Conservation (phyloP, 2,329 filamentous ascomycete species). For the Trichophyton verrucosum region DNA sequence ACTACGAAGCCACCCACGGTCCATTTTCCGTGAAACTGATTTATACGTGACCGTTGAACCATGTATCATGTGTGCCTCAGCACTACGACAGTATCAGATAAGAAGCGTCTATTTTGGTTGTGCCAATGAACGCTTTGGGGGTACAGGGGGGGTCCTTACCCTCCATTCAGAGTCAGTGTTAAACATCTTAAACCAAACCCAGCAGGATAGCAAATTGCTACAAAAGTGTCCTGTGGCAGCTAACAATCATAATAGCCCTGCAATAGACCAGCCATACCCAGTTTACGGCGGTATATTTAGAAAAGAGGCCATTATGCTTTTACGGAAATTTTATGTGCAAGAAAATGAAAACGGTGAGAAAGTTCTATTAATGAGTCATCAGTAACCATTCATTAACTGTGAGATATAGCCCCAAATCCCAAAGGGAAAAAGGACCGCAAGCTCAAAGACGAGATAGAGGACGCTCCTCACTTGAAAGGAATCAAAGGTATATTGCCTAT, state of each 20-base stretch:
- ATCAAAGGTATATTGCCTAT: not conserved
- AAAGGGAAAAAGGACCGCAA: slow-evolving; percentile 52
- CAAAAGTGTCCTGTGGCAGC: not conserved
- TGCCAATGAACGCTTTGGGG: slow-evolving; percentile 91
- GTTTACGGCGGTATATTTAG: slow-evolving; percentile 79
- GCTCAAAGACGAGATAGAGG: slow-evolving; percentile 45
- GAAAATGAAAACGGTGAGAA: slow-evolving; percentile 73
- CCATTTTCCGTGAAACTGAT: slow-evolving; percentile 58
- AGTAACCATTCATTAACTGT: not conserved
- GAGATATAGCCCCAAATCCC: slow-evolving; percentile 45
- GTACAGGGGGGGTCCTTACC: slow-evolving; percentile 83
- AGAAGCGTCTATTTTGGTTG: slow-evolving; percentile 89
- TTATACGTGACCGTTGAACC: slow-evolving; percentile 97
- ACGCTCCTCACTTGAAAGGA: slow-evolving; percentile 1
- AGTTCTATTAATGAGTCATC: not conserved
- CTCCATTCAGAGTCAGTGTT: slow-evolving; percentile 56
- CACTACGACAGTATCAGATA: slow-evolving; percentile 77
- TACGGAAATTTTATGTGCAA: slow-evolving; percentile 92
- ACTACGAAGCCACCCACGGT: slow-evolving; percentile 51
- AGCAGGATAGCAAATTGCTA: not conserved
- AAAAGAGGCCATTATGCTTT: slow-evolving; percentile 82
- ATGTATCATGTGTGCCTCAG: slow-evolving; percentile 96
- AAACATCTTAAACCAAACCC: not conserved
- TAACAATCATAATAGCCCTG: slow-evolving; percentile 39
- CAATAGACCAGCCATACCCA: slow-evolving; percentile 65